These are phyloP conservation scores for Gossypium schwendimanii DNA, from an alignment of 441 rosid genomes.

Conservation along the genomic window DNA sequence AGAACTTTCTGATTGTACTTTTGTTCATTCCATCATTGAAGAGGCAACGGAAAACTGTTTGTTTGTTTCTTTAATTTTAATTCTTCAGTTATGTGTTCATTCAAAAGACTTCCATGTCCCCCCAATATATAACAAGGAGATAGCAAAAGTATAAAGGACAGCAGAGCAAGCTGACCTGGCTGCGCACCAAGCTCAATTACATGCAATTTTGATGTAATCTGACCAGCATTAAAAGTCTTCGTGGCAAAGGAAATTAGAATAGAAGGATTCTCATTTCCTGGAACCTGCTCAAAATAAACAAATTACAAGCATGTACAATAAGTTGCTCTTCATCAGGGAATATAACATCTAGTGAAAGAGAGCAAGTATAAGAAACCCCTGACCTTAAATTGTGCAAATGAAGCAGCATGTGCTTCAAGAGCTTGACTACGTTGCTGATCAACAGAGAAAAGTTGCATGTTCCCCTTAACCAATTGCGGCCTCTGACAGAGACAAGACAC, in stretches of 20 bases:
- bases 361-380: slow-evolving; percentile 9
- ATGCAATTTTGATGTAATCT: slow-evolving; percentile 82
- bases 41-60: not conserved
- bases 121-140: not conserved
- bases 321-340: not conserved
- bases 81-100: not conserved
- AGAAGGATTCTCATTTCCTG: slow-evolving; percentile 94
- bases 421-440: slow-evolving; percentile 99
- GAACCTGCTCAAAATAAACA: slow-evolving; percentile 48
- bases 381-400: slow-evolving; percentile 91
- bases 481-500: slow-evolving; percentile 35
- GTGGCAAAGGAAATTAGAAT: slow-evolving; percentile 85
- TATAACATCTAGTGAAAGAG: not conserved
- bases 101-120: not conserved
- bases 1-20: not conserved
- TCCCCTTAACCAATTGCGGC: slow-evolving; percentile 93
- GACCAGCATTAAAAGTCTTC: slow-evolving; percentile 84
- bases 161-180: slow-evolving; percentile 52
- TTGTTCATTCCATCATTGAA: not conserved
- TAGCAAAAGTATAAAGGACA: slow-evolving; percentile 1
- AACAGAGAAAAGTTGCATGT: slow-evolving; percentile 96
- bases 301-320: not conserved
- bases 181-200: slow-evolving; percentile 98
- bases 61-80: not conserved
- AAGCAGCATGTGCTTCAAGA: slow-evolving; percentile 98